Conservation (phyloP, 495 filamentous ascomycete species). For the Hypoxylon crocopeplum region DNA sequence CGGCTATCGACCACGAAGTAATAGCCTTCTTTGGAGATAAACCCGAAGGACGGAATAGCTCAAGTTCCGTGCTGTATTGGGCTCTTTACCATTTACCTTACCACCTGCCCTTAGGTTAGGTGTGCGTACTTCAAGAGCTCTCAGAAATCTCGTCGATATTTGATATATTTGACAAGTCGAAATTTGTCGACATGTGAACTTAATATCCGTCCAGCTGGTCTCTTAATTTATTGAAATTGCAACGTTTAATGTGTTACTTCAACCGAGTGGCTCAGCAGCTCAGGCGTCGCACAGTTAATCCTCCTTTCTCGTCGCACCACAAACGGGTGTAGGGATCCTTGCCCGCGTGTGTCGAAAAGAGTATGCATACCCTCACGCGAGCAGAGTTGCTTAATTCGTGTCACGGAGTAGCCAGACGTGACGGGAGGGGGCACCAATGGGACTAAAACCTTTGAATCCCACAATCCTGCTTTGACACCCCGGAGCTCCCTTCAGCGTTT, state of each 20-base stretch:
- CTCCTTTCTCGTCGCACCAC: too few relatives aligned
- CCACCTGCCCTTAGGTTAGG: too few relatives aligned
- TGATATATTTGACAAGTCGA: too few relatives aligned
- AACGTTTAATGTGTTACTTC: too few relatives aligned
- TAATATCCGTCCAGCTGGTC: too few relatives aligned
- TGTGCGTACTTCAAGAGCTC: too few relatives aligned
- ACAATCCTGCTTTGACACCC: conserved; percentile 17
- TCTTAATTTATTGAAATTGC: too few relatives aligned
- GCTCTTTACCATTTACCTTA: not conserved
- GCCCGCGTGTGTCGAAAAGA: not conserved
- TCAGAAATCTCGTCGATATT: too few relatives aligned
- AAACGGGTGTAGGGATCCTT: conserved; percentile 14
- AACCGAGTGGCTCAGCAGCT: too few relatives aligned
- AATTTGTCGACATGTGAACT: too few relatives aligned
- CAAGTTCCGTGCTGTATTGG: conserved; percentile 3
- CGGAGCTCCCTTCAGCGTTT: conserved; percentile 8
- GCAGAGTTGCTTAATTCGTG: conserved; percentile 4
- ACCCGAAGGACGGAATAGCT: conserved; percentile 2
- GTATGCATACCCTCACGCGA: conserved; percentile 18
- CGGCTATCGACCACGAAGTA: conserved; percentile 7
- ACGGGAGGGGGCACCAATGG: conserved; percentile 7
- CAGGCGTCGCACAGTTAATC: too few relatives aligned
- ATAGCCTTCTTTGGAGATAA: conserved; percentile 17
- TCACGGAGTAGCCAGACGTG: conserved; percentile 3
- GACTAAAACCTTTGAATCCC: not conserved